Evolutionary conservation across 192 early-diverging fungal genomes (phyloP).

Genomic region (Funneliformis geosporum): DNA sequence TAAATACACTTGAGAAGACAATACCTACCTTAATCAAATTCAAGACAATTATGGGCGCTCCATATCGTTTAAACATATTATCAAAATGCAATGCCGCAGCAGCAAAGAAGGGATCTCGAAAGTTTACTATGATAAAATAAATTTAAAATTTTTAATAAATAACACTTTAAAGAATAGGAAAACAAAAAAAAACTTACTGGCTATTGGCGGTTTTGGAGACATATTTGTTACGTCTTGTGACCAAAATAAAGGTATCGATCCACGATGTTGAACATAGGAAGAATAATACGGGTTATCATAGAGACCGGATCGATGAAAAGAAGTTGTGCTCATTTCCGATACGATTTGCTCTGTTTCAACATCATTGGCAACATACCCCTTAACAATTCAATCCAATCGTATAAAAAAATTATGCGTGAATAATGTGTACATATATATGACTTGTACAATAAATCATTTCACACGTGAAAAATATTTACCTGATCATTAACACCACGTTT

Average conservation of each 20-base stretch:
- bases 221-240: slow-evolving; percentile 90
- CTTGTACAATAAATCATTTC: background rate
- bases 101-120: slow-evolving; percentile 90
- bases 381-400: slow-evolving; percentile 32
- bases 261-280: slow-evolving; percentile 95
- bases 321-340: slow-evolving; percentile 84
- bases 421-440: background rate
- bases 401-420: background rate
- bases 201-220: slow-evolving; percentile 94
- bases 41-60: slow-evolving; percentile 87
- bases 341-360: slow-evolving; percentile 99
- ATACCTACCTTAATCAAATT: slow-evolving; percentile 82
- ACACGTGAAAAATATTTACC: slow-evolving; percentile 41
- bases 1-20: background rate
- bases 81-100: slow-evolving; percentile 93
- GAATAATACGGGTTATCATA: slow-evolving; percentile 76
- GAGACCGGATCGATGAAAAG: slow-evolving; percentile 69
- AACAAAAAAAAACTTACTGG: slow-evolving; percentile 36
- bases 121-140: slow-evolving; percentile 58
- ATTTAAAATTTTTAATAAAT: no score
- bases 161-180: no score
- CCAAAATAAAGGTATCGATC: slow-evolving; percentile 96
- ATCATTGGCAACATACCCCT: slow-evolving; percentile 96
- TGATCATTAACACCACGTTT: slow-evolving; percentile 94
- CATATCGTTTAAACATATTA: slow-evolving; percentile 90